Base-by-base conservation (phyloP, 2,329 filamentous ascomycete species). In the Sphaerulina populicola region DNA sequence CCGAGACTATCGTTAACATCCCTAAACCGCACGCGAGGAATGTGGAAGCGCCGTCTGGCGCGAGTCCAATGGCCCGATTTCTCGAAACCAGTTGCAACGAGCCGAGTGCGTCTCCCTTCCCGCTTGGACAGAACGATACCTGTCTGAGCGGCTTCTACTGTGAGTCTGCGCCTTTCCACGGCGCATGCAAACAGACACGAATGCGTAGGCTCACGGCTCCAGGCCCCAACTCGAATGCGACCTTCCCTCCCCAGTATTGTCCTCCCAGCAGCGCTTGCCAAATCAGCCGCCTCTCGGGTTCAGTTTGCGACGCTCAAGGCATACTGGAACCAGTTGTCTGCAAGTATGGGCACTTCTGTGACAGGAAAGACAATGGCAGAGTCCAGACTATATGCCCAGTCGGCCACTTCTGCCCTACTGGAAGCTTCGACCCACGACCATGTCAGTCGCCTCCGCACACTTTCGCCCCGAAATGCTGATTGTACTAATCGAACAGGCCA, bases 291-390 rank as follows among this genome's bases (percentile, higher is more conserved):
- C 52, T 54, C 5, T 52, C 42, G 41, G 55, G 54, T 29, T 31
- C 36, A 35, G 61, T 58, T 2, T 67, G 65, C 47, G 47, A 62
- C 70, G 12, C 68, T 59, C 64, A 68, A 52, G 64, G 65, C 9
- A 31, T 54, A 2, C 74, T 75, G 46, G 77, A 80, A 55, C 77
- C 77, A 1, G 66, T 75, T 3, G 61, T 79, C 6, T 80, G 77
- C 58, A 68, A 68, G 37, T 57, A 69, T 35, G 77, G 77, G 2
- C 68, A 63, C 45, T 79, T 77, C 54, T 80, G 77, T 44, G 47
- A 40, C 35, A 3, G 7, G 30, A n/a, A 11, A 35, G 6, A 35
- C 12, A 76, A 47, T 72, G 75, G 1, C 44, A 66, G 21, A 38
- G 58, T 72, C 49, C 69, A 67, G 39, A 56, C 73, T 3, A 44